phyloP scores from a whole-genome alignment of 805 yeast species.

The Saccharomycopsis sp. region DNA sequence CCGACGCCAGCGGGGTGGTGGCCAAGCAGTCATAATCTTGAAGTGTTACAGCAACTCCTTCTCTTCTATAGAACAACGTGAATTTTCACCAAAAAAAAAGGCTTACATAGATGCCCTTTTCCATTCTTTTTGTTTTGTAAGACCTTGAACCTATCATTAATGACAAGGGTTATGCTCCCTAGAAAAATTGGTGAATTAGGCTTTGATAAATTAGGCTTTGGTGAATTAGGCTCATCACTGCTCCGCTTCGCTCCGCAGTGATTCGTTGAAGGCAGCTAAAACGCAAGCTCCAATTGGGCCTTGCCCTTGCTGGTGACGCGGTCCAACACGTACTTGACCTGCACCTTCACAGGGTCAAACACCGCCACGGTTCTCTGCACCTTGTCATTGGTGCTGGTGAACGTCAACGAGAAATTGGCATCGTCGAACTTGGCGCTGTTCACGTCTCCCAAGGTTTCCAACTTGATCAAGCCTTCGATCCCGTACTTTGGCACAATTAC shows the following conservation, averaged over 20 bases:
- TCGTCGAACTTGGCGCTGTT: conserved; percentile 64
- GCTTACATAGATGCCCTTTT: no score
- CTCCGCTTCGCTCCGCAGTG: no score
- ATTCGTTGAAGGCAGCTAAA: no score
- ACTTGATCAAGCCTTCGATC: conserved; percentile 82
- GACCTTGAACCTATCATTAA: no score
- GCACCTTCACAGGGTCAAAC: conserved; percentile 80
- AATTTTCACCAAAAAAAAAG: no score
- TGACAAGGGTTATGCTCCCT: no score
- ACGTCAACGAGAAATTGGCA: conserved; percentile 59
- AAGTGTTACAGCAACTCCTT: no score
- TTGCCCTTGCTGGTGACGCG: conserved; percentile 87
- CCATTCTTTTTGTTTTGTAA: no score
- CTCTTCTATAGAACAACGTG: no score
- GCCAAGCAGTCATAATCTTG: conserved; percentile 62
- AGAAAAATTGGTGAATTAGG: no score
- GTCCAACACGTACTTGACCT: conserved; percentile 73
- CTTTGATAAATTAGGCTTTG: no score
- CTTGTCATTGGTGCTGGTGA: conserved; percentile 36
- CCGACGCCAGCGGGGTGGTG: conserved; percentile 86
- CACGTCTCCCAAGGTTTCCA: conserved; percentile 64
- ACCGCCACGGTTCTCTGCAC: conserved; percentile 46
- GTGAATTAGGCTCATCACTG: no score
- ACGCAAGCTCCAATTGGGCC: conserved; percentile 73
- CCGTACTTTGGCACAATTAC: conserved; percentile 94